These are phyloP conservation scores for Fusarium metavorans DNA, from an alignment of 2,329 filamentous ascomycete species.

Conservation along the genomic window DNA sequence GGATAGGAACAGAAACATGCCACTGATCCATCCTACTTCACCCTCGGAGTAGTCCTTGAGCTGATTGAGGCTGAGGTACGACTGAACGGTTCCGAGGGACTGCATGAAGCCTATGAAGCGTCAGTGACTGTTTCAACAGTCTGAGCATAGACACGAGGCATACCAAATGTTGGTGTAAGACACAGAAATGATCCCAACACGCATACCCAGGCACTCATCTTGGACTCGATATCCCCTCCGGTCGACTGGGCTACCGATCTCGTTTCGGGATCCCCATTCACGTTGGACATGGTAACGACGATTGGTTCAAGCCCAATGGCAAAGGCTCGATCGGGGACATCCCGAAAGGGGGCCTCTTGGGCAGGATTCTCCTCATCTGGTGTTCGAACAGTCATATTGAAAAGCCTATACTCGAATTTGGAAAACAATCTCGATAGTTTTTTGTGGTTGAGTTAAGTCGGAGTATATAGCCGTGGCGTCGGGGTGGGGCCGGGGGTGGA, in stretches of 20 bases:
- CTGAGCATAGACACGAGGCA: neutral
- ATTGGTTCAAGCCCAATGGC: conserved; percentile 30
- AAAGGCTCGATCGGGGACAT: conserved; percentile 23
- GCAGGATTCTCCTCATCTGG: neutral
- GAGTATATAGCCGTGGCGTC: conserved; percentile 11
- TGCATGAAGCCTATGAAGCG: conserved; percentile 57
- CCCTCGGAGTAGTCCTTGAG: conserved; percentile 55
- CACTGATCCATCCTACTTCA: conserved; percentile 63
- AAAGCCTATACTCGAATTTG: neutral
- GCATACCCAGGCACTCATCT: conserved; percentile 38
- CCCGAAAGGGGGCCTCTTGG: neutral
- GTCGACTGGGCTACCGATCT: conserved; percentile 16
- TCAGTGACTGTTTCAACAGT: neutral
- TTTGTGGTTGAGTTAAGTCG: neutral
- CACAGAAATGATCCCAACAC: conserved; percentile 40
- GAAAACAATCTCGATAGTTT: neutral
- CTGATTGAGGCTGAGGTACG: conserved; percentile 59
- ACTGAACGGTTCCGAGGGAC: conserved; percentile 60
- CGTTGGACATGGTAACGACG: conserved; percentile 26
- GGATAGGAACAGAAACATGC: conserved; percentile 58
- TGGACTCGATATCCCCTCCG: conserved; percentile 32
- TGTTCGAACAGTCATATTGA: conserved; percentile 5
- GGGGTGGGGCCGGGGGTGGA: conserved; percentile 20
- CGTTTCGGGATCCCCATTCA: conserved; percentile 28
- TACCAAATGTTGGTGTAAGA: conserved; percentile 11